phyloP scores from a whole-genome alignment of 108 stramenopile genomes.

The Hondaea fermentalgiana region DNA sequence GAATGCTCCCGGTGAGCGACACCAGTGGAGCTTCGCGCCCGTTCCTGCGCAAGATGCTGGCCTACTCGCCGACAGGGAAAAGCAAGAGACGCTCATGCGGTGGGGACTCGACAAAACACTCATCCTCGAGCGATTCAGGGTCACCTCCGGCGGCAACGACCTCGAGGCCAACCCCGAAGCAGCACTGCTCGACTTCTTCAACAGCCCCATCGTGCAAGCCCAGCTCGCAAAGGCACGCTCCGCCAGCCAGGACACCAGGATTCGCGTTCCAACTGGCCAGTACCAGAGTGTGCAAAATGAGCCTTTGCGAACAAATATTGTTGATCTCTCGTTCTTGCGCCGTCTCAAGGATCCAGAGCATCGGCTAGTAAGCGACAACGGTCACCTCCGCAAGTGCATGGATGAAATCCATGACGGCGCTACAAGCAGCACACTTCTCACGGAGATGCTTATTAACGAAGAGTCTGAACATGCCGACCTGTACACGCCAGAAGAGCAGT shows the following conservation, averaged over 20 bases:
- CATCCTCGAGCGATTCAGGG: not conserved
- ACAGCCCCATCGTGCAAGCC: not conserved
- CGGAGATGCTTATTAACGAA: slow-evolving; percentile 15
- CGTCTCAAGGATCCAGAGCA: not conserved
- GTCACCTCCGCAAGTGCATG: not conserved
- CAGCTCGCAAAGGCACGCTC: not conserved
- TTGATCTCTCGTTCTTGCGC: not conserved
- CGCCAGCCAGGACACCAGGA: not conserved
- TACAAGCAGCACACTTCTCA: not conserved
- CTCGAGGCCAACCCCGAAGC: not conserved
- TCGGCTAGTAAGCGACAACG: not conserved
- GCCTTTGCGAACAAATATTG: not conserved
- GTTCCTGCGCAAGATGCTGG: not conserved
- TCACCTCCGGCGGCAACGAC: not conserved
- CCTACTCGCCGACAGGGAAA: not conserved
- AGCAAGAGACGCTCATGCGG: not conserved
- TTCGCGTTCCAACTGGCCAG: not conserved
- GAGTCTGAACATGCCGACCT: not conserved
- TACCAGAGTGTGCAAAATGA: not conserved
- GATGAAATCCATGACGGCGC: slow-evolving; percentile 1
- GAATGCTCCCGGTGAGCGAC: not conserved
- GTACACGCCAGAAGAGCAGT: not conserved
- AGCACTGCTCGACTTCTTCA: slow-evolving; percentile 4
- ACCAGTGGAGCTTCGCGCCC: not conserved
- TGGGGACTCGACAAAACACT: not conserved